Percentiles rank a stretch among this genome's conserved stretches.
phyloP scores from a whole-genome alignment of 2,329 filamentous ascomycete genomes.

The Aspergillus clavatus region DNA sequence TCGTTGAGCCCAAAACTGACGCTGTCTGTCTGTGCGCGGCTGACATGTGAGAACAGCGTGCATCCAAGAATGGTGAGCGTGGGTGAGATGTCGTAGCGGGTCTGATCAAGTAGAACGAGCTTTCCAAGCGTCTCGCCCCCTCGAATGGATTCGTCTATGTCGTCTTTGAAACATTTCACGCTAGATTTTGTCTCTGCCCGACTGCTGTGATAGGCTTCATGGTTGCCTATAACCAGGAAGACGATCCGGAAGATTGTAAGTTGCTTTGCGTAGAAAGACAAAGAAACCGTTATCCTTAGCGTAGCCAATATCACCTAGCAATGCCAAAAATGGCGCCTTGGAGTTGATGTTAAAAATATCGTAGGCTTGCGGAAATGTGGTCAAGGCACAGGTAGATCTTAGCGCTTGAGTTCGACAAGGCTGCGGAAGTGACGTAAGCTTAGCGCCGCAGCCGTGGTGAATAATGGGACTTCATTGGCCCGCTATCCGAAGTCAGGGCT shows the following conservation, averaged over 20 bases:
- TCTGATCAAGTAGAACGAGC: slow-evolving; percentile 36
- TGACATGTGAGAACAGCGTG: slow-evolving; percentile 47
- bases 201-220: slow-evolving; percentile 44
- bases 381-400: no score
- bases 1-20: slow-evolving; percentile 44
- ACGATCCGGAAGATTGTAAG: slow-evolving; percentile 44
- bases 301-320: slow-evolving; percentile 52
- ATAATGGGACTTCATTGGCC: no score
- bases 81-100: slow-evolving; percentile 29
- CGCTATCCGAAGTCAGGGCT: no score
- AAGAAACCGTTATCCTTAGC: slow-evolving; percentile 29
- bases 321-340: slow-evolving; percentile 45
- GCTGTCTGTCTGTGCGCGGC: slow-evolving; percentile 25
- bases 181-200: slow-evolving; percentile 8
- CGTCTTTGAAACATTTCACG: slow-evolving; percentile 13
- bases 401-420: no score
- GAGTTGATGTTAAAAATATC: slow-evolving; percentile 43
- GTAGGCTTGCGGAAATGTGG: no score
- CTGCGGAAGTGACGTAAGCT: no score
- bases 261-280: slow-evolving; percentile 43
- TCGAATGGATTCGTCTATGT: slow-evolving; percentile 5
- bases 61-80: slow-evolving; percentile 39
- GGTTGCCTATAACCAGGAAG: slow-evolving; percentile 50
- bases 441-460: no score
- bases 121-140: slow-evolving; percentile 9